phyloP scores from a whole-genome alignment of 495 filamentous ascomycete genomes.

The Cairneyella variabilis region DNA sequence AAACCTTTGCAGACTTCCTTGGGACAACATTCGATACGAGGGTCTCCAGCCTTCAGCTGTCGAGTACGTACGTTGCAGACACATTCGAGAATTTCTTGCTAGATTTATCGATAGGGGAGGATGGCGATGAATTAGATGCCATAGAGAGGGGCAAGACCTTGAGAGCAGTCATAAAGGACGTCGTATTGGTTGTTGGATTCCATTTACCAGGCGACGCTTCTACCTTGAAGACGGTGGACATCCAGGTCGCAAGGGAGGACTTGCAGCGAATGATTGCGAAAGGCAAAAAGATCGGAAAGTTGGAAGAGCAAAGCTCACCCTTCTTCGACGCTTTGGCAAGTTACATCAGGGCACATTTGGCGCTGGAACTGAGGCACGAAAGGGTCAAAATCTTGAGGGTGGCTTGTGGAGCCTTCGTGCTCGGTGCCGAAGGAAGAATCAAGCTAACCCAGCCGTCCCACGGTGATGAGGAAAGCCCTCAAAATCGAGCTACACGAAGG shows the following conservation, averaged over 20 bases:
- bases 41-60: conserved; percentile 37
- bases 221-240: conserved; percentile 42
- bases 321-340: conserved; percentile 39
- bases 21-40: conserved; percentile 49
- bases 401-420: conserved; percentile 49
- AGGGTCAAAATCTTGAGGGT: conserved; percentile 45
- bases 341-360: conserved; percentile 45
- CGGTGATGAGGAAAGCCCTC: conserved; percentile 20
- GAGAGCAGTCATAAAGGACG: conserved; percentile 14
- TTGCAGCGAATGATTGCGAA: conserved; percentile 20
- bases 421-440: conserved; percentile 47
- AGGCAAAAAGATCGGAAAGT: conserved; percentile 12
- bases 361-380: conserved; percentile 43
- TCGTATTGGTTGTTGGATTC: conserved; percentile 19
- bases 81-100: conserved; percentile 24
- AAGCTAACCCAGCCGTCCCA: conserved; percentile 41
- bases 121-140: conserved; percentile 14
- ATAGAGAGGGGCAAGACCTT: conserved; percentile 8
- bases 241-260: conserved; percentile 39
- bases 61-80: conserved; percentile 34
- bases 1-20: conserved; percentile 46
- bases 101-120: conserved; percentile 18
- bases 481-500: conserved; percentile 17
- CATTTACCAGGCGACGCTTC: conserved; percentile 16
- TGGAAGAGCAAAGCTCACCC: conserved; percentile 12